Base-by-base conservation (phyloP, 2,329 filamentous ascomycete genomes). In the Aspergillus neoniger region DNA sequence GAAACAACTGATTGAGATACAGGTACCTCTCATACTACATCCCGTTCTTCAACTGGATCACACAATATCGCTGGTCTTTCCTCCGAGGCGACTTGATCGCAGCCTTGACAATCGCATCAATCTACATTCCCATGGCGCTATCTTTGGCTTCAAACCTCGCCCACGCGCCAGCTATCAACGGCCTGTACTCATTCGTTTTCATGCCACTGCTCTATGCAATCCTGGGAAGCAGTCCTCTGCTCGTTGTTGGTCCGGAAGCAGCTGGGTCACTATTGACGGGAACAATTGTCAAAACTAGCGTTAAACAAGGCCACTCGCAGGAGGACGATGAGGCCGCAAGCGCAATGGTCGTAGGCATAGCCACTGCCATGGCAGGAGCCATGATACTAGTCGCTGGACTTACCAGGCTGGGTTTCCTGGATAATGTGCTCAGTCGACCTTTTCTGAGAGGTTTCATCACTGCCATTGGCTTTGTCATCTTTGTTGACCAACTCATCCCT, bases 111-210 rank as follows among this genome's bases (percentile, higher is more conserved):
- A 89, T 99, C 80, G 91, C 94, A n/a, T 96, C 93, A 25, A 95
- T 99, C 80, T 99, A 99, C 76, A 90, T 99, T 39, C 95, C 95
- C 55, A 97, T 99, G 93, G 90, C 92, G 0, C 85, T 99, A 14
- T 98, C 95, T 0, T 89, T 96, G 65, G 92, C 95, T 58, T 88
- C 91, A 43, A 98, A 98, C 72, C 87, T 99, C 44, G 92, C 90
- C 5, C 95, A 98, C 73, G 87, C 97, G 1, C 92, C 94, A 8
- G 90, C 95, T 0, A 93, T 98, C 70, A 94, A 96, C 71, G 95
- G 95, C 0, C 83, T 99, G 3, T 99, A 98, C 78, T 87, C 91
- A 15, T 98, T 97, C 74, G 91, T 96, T 63, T 91, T 98, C 80
- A 93, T 93, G 61, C 95, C 95, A 0, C 79, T 98, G 57, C 83